phyloP scores from a whole-genome alignment of 1,139 yeast species.

The Trichomonascaceae sp. region DNA sequence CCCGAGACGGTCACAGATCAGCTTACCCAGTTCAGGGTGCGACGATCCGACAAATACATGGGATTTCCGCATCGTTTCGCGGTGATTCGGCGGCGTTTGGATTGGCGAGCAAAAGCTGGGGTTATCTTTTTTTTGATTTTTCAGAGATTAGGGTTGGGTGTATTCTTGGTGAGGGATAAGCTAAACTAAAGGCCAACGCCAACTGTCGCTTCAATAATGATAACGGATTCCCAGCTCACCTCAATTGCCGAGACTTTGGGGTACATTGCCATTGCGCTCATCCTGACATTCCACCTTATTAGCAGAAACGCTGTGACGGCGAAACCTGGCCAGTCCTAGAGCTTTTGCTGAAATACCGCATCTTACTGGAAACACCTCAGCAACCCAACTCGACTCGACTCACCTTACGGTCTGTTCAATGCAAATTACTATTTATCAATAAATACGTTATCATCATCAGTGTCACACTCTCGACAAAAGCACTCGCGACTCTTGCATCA shows the following conservation, averaged over 20 bases:
- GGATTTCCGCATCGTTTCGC: conserved; percentile 84
- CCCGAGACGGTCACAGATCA: conserved; percentile 83
- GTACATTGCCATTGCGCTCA: conserved; percentile 53
- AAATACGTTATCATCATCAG: too few relatives aligned
- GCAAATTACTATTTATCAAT: background rate
- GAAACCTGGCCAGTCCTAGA: too few relatives aligned
- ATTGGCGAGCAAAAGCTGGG: conserved; percentile 1
- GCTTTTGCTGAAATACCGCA: too few relatives aligned
- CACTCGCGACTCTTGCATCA: too few relatives aligned
- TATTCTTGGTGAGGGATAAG: too few relatives aligned
- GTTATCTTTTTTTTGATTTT: conserved; percentile 3
- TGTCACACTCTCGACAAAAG: too few relatives aligned
- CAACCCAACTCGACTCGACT: too few relatives aligned
- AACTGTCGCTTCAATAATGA: conserved; percentile 48
- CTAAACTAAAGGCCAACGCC: too few relatives aligned
- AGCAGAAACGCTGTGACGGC: conserved; percentile 11
- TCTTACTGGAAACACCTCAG: too few relatives aligned
- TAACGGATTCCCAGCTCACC: conserved; percentile 68
- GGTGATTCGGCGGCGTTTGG: background rate
- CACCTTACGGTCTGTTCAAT: background rate
- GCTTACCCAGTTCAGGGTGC: conserved; percentile 84
- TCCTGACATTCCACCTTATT: conserved; percentile 52
- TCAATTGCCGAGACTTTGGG: conserved; percentile 68
- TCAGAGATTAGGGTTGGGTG: background rate
- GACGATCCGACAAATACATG: conserved; percentile 93